Base-by-base conservation (phyloP, 352 stramenopile genomes). In the Pythium chondricola region DNA sequence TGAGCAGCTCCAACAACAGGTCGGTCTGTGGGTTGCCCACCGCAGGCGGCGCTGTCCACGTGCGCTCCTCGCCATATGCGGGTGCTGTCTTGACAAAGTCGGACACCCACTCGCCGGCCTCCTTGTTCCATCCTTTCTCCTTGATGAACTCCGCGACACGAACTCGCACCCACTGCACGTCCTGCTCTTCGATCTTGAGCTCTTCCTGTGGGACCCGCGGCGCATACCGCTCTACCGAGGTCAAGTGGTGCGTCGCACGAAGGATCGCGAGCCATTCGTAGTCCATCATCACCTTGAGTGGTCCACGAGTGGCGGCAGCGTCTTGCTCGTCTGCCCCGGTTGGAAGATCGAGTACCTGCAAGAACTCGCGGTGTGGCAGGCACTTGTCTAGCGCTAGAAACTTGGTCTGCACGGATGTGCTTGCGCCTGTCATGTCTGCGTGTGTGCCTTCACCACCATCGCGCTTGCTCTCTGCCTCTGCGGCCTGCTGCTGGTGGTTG, bases 361-460 rank as follows among this genome's bases (percentile, higher is more conserved):
- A 75, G 59, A 97, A 98, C 26, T 97, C 85, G 20, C 95, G 70
- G 37, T 88, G 81, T 11, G 92, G 96, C 4, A 99, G 75, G 53
- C 95, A 99, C 67, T 99, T 99, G 78, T 99, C 97, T n/a, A 99
- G 74, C 22, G 96, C 96, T n/a, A 99, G 59, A 67, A 99, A 99
- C 30, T 86, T 83, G 22, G 96, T 99, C n/a, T n/a, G n/a, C n/a
- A n/a, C n/a, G n/a, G n/a, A n/a, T n/a, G n/a, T n/a, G n/a, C n/a
- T n/a, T n/a, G n/a, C n/a, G n/a, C n/a, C n/a, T n/a, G n/a, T n/a
- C 56, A 65, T 56, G 29, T 56, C 53, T 6, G 36, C 11, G 4
- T 42, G 17, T 14, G 0, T 27, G 7, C 13, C 7, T 13, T 33
- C 29, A n/a, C n/a, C n/a, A n/a, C n/a, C n/a, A n/a, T n/a, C n/a